These are phyloP conservation scores for Silene conica DNA, from an alignment of 148 eudicot species.

Conservation along the genomic window DNA sequence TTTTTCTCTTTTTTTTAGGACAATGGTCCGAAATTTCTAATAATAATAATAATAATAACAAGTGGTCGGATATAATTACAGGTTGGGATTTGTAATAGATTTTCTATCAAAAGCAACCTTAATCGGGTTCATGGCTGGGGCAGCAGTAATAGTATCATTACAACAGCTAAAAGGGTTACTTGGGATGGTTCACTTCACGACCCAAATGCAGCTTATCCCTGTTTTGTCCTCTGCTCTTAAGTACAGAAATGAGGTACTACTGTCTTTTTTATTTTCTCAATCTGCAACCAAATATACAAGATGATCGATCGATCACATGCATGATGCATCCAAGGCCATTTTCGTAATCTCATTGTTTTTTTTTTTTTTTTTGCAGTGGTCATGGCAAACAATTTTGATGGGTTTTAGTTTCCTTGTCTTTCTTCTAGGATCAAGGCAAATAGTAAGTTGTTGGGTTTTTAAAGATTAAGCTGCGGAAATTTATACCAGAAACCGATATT, in stretches of 20 bases:
- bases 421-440: constrained; percentile 57
- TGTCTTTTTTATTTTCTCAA: not conserved
- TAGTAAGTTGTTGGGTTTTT: constrained; percentile 42
- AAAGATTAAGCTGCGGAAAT: not conserved
- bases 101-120: constrained; percentile 91
- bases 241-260: constrained; percentile 61
- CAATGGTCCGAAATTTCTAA: not conserved
- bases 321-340: too few relatives aligned
- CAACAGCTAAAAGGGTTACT: constrained; percentile 93
- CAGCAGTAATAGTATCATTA: constrained; percentile 80
- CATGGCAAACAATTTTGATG: constrained; percentile 81
- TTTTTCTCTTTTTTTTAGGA: too few relatives aligned
- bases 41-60: not conserved
- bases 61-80: constrained; percentile 21
- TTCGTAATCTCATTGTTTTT: not conserved
- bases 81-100: constrained; percentile 92
- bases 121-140: constrained; percentile 94
- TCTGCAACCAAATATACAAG: not conserved
- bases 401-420: constrained; percentile 65
- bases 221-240: constrained; percentile 65
- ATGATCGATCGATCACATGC: not conserved
- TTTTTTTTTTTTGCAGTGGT: constrained; percentile 52
- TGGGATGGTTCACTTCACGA: constrained; percentile 84
- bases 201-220: constrained; percentile 76
- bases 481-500: not conserved